A percentile compares a stretch with the other conserved stretches of the same genome.
Evolutionary conservation across 768 basidiomycete species (phyloP).

Genomic region (Rhodotorula kratochvilovae): DNA sequence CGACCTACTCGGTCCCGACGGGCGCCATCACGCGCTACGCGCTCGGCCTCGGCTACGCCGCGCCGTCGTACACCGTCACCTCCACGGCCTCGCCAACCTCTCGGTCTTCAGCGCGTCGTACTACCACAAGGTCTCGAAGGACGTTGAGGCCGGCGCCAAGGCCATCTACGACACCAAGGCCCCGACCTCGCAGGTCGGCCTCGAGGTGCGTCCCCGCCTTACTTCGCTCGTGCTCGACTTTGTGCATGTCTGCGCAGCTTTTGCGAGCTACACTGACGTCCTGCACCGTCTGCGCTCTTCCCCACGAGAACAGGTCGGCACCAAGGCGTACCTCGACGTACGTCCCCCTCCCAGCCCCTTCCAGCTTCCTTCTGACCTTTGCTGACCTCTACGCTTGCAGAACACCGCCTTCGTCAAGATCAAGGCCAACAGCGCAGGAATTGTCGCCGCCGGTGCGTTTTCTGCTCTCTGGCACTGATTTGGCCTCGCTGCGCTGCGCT

Average conservation of each 20-base stretch:
- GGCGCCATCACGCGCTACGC: slow-evolving; percentile 89
- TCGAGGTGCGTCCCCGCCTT: slow-evolving; percentile 55
- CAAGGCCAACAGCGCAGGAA: slow-evolving; percentile 86
- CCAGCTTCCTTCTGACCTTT: background rate
- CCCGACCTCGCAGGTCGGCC: slow-evolving; percentile 73
- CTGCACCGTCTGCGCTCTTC: no score
- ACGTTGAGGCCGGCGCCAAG: slow-evolving; percentile 91
- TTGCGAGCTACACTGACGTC: no score
- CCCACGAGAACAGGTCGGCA: slow-evolving; percentile 58
- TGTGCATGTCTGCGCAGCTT: no score
- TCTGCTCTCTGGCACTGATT: background rate
- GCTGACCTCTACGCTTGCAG: background rate
- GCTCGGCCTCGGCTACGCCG: slow-evolving; percentile 87
- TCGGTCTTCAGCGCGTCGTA: slow-evolving; percentile 90
- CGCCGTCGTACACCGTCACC: slow-evolving; percentile 91
- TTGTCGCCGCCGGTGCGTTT: slow-evolving; percentile 43
- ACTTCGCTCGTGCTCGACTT: background rate
- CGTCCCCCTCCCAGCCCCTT: slow-evolving; percentile 1
- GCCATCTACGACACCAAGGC: slow-evolving; percentile 93
- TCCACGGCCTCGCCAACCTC: slow-evolving; percentile 92
- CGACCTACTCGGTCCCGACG: slow-evolving; percentile 91
- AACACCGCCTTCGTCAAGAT: slow-evolving; percentile 82
- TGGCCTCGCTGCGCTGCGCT: background rate
- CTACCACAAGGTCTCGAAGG: slow-evolving; percentile 89
- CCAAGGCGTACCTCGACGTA: slow-evolving; percentile 72